A percentile compares a stretch with the other conserved stretches of the same genome.
These are phyloP conservation scores for Phytophthora agathidicida DNA, from an alignment of 352 stramenopile genomes.

Conservation along the genomic window DNA sequence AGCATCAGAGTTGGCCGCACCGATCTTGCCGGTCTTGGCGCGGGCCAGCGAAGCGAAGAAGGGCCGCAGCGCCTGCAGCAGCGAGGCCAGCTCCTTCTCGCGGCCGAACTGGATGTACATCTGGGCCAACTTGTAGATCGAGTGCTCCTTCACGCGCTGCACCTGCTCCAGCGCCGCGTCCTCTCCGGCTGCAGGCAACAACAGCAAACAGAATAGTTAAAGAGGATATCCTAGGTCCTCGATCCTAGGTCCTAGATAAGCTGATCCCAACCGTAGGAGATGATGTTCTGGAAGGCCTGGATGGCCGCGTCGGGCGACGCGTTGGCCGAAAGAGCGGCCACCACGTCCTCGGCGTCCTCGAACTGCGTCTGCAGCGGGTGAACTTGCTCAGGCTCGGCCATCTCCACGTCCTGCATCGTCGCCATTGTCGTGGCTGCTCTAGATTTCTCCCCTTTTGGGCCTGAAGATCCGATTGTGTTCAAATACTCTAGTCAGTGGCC, in stretches of 20 bases:
- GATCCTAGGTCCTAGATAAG: no score
- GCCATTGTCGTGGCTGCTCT: constrained; percentile 14
- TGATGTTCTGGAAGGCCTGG: constrained; percentile 68
- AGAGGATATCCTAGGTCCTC: no score
- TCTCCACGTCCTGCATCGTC: constrained; percentile 68
- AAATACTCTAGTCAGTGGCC: background rate
- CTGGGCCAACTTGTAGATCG: constrained; percentile 95
- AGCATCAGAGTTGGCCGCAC: constrained; percentile 50
- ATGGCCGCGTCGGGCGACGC: constrained; percentile 60
- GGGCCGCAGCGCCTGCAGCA: constrained; percentile 88
- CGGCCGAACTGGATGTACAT: constrained; percentile 90
- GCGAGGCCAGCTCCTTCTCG: constrained; percentile 87
- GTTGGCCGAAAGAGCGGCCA: constrained; percentile 33
- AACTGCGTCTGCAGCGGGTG: constrained; percentile 81
- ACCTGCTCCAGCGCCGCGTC: constrained; percentile 75
- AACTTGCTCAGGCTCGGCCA: constrained; percentile 65
- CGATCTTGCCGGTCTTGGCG: constrained; percentile 98
- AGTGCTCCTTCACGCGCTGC: constrained; percentile 94
- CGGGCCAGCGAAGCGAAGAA: constrained; percentile 97
- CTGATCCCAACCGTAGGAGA: constrained; percentile 80
- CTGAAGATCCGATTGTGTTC: no score
- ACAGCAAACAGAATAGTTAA: constrained; percentile 11
- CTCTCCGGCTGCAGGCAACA: constrained; percentile 44
- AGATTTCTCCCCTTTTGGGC: constrained; percentile 20
- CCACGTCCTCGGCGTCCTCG: constrained; percentile 72